Conservation (phyloP, 495 filamentous ascomycete genomes). For the Penicillium turbatum region DNA sequence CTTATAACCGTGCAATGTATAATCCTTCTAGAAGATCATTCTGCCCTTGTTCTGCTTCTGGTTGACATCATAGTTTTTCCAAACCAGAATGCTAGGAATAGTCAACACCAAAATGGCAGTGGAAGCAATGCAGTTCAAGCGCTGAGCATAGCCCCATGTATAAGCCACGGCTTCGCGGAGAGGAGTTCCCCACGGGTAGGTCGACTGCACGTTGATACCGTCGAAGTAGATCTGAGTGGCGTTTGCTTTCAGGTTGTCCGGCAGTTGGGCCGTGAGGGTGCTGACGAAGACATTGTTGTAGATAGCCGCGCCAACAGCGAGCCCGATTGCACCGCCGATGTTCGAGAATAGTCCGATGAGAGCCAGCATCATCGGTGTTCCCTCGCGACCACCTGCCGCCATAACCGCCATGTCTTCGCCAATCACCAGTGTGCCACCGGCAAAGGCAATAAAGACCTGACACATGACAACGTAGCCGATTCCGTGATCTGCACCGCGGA, state of each 20-base stretch:
- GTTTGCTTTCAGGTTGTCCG: conserved; percentile 43
- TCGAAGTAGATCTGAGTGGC: conserved; percentile 45
- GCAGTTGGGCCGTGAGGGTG: conserved; percentile 41
- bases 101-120: conserved; percentile 35
- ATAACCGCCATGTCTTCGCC: conserved; percentile 70
- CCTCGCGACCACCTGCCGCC: conserved; percentile 57
- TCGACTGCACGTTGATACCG: conserved; percentile 46
- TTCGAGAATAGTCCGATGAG: conserved; percentile 60
- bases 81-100: conserved; percentile 37
- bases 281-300: conserved; percentile 62
- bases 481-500: conserved; percentile 55
- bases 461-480: conserved; percentile 73
- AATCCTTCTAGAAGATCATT: conserved; percentile 20
- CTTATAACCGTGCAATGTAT: conserved; percentile 1
- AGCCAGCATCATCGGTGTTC: conserved; percentile 68
- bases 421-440: conserved; percentile 62
- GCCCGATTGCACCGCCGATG: conserved; percentile 67
- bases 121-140: conserved; percentile 53
- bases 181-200: conserved; percentile 49
- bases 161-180: conserved; percentile 52
- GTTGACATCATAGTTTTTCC: conserved; percentile 45
- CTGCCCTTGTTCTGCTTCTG: conserved; percentile 47
- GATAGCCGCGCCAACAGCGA: conserved; percentile 61
- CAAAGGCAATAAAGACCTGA: conserved; percentile 74
- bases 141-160: conserved; percentile 58